Evolutionary conservation across 257 asterid genomes (phyloP), one percentile per base, ranked within the genome.

Genomic region (Salvia splendens): DNA sequence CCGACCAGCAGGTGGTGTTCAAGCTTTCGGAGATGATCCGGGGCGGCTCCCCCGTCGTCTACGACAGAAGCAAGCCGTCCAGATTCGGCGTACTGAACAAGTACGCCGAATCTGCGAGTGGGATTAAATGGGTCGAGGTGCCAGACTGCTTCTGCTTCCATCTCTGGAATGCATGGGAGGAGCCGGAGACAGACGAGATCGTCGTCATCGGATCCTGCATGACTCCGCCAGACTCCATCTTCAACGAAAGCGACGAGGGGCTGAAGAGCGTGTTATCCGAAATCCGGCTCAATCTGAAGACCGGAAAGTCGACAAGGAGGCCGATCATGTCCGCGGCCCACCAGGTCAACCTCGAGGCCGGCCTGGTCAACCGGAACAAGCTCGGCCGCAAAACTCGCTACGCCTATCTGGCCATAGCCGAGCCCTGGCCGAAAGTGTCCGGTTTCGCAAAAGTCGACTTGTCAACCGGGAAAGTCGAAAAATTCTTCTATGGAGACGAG

Each of bases 111-210:
- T 86, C 88, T 40, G 79, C 79, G 0, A 32, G 71, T 0, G 65
- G 43, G 3, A 79, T 94, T 35, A 80, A 82, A 42, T 94, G 99
- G 99, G 71, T 91, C 0, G 91, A 87, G 9, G 96, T 88, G 0
- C 95, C 97, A 0, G 95, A 87, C 20, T 94, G 99, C 73, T 94
- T 94, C 70, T 94, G 99, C 76, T 88, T 94, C 69, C 99, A 94
- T 45, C 80, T 94, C 43, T 94, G 99, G 99, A 94, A 94, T 73
- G 90, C 99, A n/a, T 94, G 99, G 99, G 99, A 94, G 50, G 99
- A 94, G 63, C 85, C 92, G 0, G 96, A 87, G 12, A 66, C 64
- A 2, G 91, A 85, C 30, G 99, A 94, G 57, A 63, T 91, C 48
- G 96, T 94, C 0, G 97, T 94, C 24, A 87, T 94, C 40, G 99